Conservation (phyloP, 352 stramenopile species). For the Phytopythium chamaehyphon region DNA sequence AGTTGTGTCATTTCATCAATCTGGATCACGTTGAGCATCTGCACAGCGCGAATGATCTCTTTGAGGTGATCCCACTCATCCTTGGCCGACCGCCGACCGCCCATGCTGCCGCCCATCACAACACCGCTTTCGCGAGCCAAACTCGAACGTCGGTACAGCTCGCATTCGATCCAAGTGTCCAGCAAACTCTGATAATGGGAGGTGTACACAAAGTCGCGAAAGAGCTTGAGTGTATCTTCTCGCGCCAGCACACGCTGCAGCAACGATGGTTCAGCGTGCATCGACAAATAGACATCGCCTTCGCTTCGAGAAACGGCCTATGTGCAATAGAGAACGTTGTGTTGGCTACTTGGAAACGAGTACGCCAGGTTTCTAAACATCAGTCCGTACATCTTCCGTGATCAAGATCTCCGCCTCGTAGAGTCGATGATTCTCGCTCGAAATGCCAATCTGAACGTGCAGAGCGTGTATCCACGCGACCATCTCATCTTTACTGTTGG, state of each 20-base stretch:
- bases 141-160: slow-evolving; percentile 70
- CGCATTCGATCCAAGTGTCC: slow-evolving; percentile 84
- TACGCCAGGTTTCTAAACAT: background rate
- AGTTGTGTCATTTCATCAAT: slow-evolving; percentile 48
- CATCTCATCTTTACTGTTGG: slow-evolving; percentile 77
- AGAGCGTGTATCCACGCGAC: slow-evolving; percentile 78
- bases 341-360: background rate
- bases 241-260: slow-evolving; percentile 63
- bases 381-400: slow-evolving; percentile 66
- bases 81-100: slow-evolving; percentile 35
- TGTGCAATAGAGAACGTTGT: background rate
- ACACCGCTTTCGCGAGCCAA: slow-evolving; percentile 50
- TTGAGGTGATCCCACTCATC: slow-evolving; percentile 82
- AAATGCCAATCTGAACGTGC: slow-evolving; percentile 76
- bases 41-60: slow-evolving; percentile 50
- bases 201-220: slow-evolving; percentile 72
- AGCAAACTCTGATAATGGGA: slow-evolving; percentile 58
- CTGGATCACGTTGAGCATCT: slow-evolving; percentile 53
- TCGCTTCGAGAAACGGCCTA: slow-evolving; percentile 64
- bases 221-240: slow-evolving; percentile 77
- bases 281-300: slow-evolving; percentile 37
- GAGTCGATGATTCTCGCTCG: slow-evolving; percentile 71
- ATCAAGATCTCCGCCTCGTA: slow-evolving; percentile 85
- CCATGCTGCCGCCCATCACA: slow-evolving; percentile 25
- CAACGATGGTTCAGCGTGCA: slow-evolving; percentile 47